Base-by-base conservation (phyloP, 805 yeast species). In the Starmerella khaoyaiensis region DNA sequence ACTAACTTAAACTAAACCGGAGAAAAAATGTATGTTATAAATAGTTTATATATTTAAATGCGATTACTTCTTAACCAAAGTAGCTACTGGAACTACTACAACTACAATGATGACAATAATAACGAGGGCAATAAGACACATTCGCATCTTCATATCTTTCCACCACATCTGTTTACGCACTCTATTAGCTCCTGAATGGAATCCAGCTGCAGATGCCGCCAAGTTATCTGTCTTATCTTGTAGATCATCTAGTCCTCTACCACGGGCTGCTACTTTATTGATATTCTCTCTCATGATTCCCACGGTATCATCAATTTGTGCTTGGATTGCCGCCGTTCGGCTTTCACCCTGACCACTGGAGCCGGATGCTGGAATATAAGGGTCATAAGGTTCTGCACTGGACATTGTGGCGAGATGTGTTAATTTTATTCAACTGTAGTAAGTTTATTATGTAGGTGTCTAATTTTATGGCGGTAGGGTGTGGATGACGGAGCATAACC, bases 161-260 rank as follows among this genome's bases (percentile, higher is more conserved):
- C 93, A 81, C 97, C 97, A 87, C 96, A 87, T 87, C 57, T 86
- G 93, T 61, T 86, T 87, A 63, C 98, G 80, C 33, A 87, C 96
- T 52, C 93, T 76, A 64, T 87, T 87, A 42, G 98, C 97, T 28
- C 95, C 93, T 58, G 94, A 73, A 58, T 93, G 82, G 67, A 90
- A 87, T 25, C 94, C 90, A 51, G 82, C 87, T 8, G 98, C 97
- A 32, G 82, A 73, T 32, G 77, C 82, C 30, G 94, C 94, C 51
- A 87, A 70, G 58, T 80, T 83, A 54, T 84, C 94, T 8, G 97
- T 90, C 57, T 84, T 81, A 57, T 81, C 90, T 55, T 86, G 94
- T 50, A 87, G 76, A 31, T 84, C 76, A 50, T 87, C 94, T 47
- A 87, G 68, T 50, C 93, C 76, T 56, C 90, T 95, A 46, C 97